A percentile compares a stretch with the other conserved stretches of the same genome.
phyloP scores from a whole-genome alignment of 116 monocot genomes.

The Trichopus zeylanicus region DNA sequence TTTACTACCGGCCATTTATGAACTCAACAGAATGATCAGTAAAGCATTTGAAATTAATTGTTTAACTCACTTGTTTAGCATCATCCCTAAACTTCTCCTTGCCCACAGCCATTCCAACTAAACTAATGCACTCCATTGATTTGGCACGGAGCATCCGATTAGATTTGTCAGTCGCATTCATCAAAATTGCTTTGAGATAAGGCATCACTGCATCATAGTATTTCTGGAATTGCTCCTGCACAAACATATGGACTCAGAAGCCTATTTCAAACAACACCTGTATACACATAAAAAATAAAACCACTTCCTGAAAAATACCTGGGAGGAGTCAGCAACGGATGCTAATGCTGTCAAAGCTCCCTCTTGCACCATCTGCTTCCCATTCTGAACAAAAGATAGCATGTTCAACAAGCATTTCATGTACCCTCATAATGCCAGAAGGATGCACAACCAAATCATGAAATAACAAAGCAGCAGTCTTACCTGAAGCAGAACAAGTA shows the following conservation, averaged over 20 bases:
- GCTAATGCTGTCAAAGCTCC: slow-evolving; percentile 94
- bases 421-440: not conserved
- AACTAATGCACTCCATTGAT: slow-evolving; percentile 97
- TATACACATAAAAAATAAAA: slow-evolving; percentile 5
- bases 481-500: slow-evolving; percentile 87
- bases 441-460: not conserved
- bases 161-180: slow-evolving; percentile 93
- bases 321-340: slow-evolving; percentile 95
- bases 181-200: slow-evolving; percentile 77
- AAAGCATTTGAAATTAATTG: too few relatives aligned
- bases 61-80: slow-evolving; percentile 72
- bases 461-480: not conserved
- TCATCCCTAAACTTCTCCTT: slow-evolving; percentile 98
- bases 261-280: not conserved
- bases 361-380: slow-evolving; percentile 96
- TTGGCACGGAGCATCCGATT: slow-evolving; percentile 98
- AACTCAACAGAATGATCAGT: too few relatives aligned
- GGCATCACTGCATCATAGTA: slow-evolving; percentile 99
- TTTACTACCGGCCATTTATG: too few relatives aligned
- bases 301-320: slow-evolving; percentile 30
- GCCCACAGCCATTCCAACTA: slow-evolving; percentile 98
- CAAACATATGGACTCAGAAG: slow-evolving; percentile 2
- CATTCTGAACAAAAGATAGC: slow-evolving; percentile 40
- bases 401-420: not conserved
- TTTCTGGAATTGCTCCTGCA: slow-evolving; percentile 93